Conservation (phyloP, 2,329 filamentous ascomycete species). For the Stylonectria norvegica region DNA sequence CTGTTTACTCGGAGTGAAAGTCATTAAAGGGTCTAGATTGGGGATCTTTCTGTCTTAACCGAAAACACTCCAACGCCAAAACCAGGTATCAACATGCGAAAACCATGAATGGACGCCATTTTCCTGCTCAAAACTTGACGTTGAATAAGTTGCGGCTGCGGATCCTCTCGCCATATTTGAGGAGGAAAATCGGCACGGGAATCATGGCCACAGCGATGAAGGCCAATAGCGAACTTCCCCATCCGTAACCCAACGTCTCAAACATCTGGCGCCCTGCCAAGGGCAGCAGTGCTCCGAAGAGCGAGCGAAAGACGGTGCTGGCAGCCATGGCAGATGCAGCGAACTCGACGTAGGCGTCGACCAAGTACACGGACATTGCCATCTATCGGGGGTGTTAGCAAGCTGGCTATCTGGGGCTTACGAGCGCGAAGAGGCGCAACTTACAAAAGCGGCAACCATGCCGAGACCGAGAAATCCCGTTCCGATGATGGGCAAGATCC, state of each 20-base stretch:
- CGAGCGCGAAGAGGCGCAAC: constrained; percentile 36
- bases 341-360: constrained; percentile 34
- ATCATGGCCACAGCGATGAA: constrained; percentile 47
- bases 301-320: constrained; percentile 43
- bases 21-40: constrained; percentile 1
- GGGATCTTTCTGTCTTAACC: constrained; percentile 3
- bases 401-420: constrained; percentile 1
- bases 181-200: constrained; percentile 38
- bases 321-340: constrained; percentile 30
- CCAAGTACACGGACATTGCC: constrained; percentile 58
- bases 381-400: constrained; percentile 31
- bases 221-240: constrained; percentile 41
- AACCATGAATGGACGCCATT: too few species aligned
- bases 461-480: constrained; percentile 46
- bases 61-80: constrained; percentile 2
- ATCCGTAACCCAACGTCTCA: constrained; percentile 44
- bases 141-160: constrained; percentile 30
- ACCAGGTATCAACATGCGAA: constrained; percentile 4
- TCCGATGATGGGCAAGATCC: constrained; percentile 59
- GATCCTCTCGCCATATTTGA: constrained; percentile 36
- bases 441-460: constrained; percentile 40
- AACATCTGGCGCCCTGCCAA: constrained; percentile 50
- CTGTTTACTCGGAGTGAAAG: too few species aligned
- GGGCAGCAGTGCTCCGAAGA: constrained; percentile 61
- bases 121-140: constrained; percentile 18